These are phyloP conservation scores for Aspergillus bombycis DNA, from an alignment of 2,329 filamentous ascomycete species.

Conservation along the genomic window DNA sequence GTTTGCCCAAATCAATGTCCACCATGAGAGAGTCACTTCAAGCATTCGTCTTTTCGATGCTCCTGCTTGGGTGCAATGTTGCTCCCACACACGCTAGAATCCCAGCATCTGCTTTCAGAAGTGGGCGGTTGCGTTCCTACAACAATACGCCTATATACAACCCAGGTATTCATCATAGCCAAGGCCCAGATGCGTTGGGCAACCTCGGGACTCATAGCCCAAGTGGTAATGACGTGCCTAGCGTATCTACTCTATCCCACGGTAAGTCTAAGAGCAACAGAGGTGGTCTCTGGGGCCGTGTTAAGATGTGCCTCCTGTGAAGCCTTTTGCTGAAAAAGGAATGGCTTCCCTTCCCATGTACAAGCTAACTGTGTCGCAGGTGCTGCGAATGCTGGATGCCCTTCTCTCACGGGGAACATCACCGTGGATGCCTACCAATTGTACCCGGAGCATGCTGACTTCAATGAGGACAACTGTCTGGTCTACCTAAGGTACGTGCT, in stretches of 20 bases:
- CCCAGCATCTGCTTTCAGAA: neutral
- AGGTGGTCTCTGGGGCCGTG: neutral
- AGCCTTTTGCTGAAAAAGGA: neutral
- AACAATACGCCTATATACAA: neutral
- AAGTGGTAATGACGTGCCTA: neutral
- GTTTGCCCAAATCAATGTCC: neutral
- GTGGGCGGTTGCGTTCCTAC: neutral
- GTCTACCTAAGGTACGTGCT: neutral
- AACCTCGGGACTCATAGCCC: neutral
- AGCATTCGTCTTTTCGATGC: neutral
- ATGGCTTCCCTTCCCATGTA: neutral
- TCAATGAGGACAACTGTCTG: neutral
- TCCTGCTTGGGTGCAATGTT: neutral
- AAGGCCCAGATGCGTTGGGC: neutral
- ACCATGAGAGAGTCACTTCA: neutral
- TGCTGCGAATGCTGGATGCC: neutral
- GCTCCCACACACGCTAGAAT: neutral
- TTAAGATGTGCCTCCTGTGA: neutral
- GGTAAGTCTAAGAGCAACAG: neutral
- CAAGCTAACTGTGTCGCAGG: neutral
- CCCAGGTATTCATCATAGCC: neutral
- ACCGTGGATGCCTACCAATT: neutral
- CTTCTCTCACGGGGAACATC: neutral
- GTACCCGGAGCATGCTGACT: slow-evolving; percentile 4
- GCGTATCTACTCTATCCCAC: neutral